phyloP scores from a whole-genome alignment of 2,329 filamentous ascomycete species.

The Pseudovirgaria hyperparasitica region DNA sequence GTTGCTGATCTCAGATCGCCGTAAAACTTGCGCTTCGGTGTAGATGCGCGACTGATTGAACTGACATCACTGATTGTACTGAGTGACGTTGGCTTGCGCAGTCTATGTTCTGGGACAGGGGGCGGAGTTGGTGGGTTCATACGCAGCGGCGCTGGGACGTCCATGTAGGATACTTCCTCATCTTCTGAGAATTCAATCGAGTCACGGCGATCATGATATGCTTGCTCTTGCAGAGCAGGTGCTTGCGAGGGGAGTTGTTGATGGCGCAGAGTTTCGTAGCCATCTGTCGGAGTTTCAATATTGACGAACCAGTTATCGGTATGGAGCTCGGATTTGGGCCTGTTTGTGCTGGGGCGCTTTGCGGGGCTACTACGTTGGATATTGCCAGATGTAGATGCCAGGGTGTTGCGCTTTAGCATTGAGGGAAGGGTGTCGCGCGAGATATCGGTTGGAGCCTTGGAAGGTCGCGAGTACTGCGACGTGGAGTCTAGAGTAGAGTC shows the following conservation, averaged over 20 bases:
- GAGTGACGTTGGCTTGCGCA: slow-evolving; percentile 13
- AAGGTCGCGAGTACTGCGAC: background rate
- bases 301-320: slow-evolving; percentile 37
- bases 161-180: slow-evolving; percentile 13
- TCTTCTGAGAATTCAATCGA: slow-evolving; percentile 6
- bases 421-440: slow-evolving; percentile 1
- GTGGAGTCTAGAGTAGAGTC: too few species aligned
- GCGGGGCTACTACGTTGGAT: too few species aligned
- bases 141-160: slow-evolving; percentile 28
- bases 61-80: slow-evolving; percentile 17
- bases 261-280: slow-evolving; percentile 1
- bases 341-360: background rate
- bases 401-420: background rate
- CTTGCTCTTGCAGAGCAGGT: slow-evolving; percentile 1
- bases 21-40: slow-evolving; percentile 32
- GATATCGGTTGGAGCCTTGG: slow-evolving; percentile 6
- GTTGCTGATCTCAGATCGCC: slow-evolving; percentile 33
- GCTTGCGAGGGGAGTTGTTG: background rate
- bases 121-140: slow-evolving; percentile 36
- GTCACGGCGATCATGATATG: slow-evolving; percentile 7
- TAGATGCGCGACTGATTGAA: slow-evolving; percentile 15
- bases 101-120: slow-evolving; percentile 9
- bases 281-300: slow-evolving; percentile 3
- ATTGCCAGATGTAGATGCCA: background rate
- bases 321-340: slow-evolving; percentile 12